Percentiles rank a stretch among this genome's conserved stretches.
Evolutionary conservation across 2,329 filamentous ascomycete genomes (phyloP).

Genomic region (Arthrobotrys conoides): DNA sequence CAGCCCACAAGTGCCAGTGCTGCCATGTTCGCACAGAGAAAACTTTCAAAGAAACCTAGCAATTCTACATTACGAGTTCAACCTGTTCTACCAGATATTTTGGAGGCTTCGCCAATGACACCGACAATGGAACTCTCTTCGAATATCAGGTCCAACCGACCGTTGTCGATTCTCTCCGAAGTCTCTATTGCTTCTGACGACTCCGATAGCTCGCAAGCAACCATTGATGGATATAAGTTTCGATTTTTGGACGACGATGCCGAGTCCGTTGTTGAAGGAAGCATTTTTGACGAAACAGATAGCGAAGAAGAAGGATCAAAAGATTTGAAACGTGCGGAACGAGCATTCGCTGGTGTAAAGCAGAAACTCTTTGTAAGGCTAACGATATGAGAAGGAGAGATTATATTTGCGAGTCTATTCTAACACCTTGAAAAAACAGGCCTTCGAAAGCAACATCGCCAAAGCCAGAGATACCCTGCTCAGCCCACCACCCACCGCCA

Average conservation of each 20-base stretch:
- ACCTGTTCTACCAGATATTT: conserved; percentile 49
- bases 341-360: conserved; percentile 59
- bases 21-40: conserved; percentile 57
- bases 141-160: conserved; percentile 33
- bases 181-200: conserved; percentile 49
- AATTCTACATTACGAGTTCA: conserved; percentile 58
- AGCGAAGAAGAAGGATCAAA: conserved; percentile 46
- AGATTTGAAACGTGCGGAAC: conserved; percentile 43
- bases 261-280: conserved; percentile 58
- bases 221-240: conserved; percentile 59
- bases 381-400: background rate
- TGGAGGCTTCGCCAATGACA: conserved; percentile 55
- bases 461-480: conserved; percentile 55
- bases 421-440: conserved; percentile 38
- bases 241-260: conserved; percentile 56
- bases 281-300: conserved; percentile 51
- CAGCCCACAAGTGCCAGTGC: conserved; percentile 47
- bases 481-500: conserved; percentile 37
- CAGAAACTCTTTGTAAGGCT: conserved; percentile 55
- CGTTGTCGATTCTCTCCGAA: conserved; percentile 54
- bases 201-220: conserved; percentile 53
- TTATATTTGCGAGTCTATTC: background rate
- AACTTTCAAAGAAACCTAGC: conserved; percentile 59
- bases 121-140: conserved; percentile 50
- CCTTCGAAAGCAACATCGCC: conserved; percentile 58